phyloP scores from a whole-genome alignment of 345 rosid genomes.

The Odontarrhena argentea region DNA sequence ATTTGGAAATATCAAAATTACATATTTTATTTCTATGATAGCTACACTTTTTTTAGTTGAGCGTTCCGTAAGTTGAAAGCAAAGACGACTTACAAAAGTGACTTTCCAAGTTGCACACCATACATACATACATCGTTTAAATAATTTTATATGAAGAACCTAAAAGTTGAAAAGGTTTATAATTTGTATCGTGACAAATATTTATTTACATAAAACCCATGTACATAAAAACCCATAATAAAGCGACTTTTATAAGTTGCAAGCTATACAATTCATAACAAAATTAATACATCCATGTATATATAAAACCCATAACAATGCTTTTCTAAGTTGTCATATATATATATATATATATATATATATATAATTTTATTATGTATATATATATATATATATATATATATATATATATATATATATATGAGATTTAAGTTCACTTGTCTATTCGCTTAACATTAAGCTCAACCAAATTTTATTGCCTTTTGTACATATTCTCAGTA shows the following conservation, averaged over 20 bases:
- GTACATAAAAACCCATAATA: background rate
- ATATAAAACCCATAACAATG: too few species aligned
- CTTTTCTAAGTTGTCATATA: too few species aligned
- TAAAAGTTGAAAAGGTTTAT: constrained; percentile 18
- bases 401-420: too few species aligned
- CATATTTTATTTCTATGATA: constrained; percentile 34
- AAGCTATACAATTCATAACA: background rate
- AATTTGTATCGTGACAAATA: background rate
- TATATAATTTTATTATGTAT: too few species aligned
- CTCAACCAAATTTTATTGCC: too few species aligned
- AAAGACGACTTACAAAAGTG: constrained; percentile 38
- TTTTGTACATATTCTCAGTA: too few species aligned
- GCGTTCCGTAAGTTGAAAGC: constrained; percentile 52
- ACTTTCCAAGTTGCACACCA: constrained; percentile 38
- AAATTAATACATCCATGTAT: too few species aligned
- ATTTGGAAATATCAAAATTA: constrained; percentile 7
- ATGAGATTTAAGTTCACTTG: too few species aligned
- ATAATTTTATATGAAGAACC: constrained; percentile 9
- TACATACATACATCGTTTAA: constrained; percentile 3
- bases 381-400: too few species aligned
- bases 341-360: too few species aligned
- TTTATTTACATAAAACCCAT: background rate
- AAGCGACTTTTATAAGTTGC: too few species aligned
- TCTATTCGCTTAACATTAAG: too few species aligned
- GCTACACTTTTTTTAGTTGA: constrained; percentile 54